Base-by-base conservation (phyloP, 1,284 basidiomycete species). In the Cryptococcus sp. region DNA sequence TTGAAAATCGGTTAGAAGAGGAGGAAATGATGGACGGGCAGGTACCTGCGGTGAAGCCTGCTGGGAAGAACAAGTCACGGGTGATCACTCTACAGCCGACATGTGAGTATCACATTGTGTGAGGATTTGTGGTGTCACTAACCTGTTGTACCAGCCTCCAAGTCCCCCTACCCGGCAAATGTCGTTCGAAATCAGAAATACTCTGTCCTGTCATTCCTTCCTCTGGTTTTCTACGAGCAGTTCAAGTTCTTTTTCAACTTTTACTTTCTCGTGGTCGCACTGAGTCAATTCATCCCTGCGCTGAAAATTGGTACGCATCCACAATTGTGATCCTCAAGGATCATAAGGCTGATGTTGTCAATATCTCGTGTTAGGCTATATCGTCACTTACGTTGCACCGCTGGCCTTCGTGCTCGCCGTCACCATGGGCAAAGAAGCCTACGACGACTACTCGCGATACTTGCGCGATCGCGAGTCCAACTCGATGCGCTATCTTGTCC, bases 241-340 rank as follows among this genome's bases (percentile, higher is more conserved):
- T 99, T 98, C 87, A 98, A 98, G 78, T 98, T 96, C 82, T 99
- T 99, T 82, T 98, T 97, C 86, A 99, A 99, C 76, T 83, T 98
- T 13, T 99, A 98, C 78, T 99, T 99, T 73, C 84, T 98, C 4
- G 85, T 98, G 13, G 96, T 99, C 15, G 95, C 96, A 0, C 80
- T 98, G 4, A 93, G 89, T 33, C 95, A 98, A 74, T 97, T 98
- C 69, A 81, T 99, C 9, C 96, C 95, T 4, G 89, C 94, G 0
- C 83, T 99, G 62, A 95, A 93, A 80, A 99, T 97, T 59, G 93
- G 90, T 89, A 54, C 51, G 84, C 81, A 95, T 96, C 80, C 95
- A 93, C 84, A 96, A 96, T 73, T 82, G 33, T 35, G 24, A 46
- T 16, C 3, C 21, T 13, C 15, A 45, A n/a, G 28, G 35, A 33